Conservation (phyloP, 805 yeast species). For the Peterozyma toletana region DNA sequence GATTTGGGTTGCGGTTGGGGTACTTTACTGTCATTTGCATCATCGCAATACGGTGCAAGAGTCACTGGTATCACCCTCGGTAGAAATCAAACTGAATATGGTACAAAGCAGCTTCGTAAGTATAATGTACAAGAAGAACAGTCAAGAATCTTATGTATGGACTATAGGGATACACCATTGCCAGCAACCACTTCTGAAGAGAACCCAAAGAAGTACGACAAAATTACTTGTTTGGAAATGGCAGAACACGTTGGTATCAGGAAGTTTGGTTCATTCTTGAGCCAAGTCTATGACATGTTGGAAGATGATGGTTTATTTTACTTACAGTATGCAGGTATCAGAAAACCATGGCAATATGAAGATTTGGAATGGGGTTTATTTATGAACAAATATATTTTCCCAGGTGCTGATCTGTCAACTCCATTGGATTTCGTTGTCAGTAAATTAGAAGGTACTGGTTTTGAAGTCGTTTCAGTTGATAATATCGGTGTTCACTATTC, state of each 20-base stretch:
- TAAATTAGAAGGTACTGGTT: conserved; percentile 74
- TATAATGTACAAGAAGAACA: conserved; percentile 67
- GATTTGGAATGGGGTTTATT: conserved; percentile 91
- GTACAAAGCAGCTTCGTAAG: conserved; percentile 59
- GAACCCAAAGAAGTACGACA: conserved; percentile 51
- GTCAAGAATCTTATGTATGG: conserved; percentile 72
- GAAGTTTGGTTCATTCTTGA: conserved; percentile 66
- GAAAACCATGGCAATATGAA: conserved; percentile 93
- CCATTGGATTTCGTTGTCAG: conserved; percentile 80
- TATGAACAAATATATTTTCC: conserved; percentile 95
- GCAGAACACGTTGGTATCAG: conserved; percentile 95
- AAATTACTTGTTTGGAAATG: conserved; percentile 90
- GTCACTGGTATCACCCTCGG: conserved; percentile 91
- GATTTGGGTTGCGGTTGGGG: conserved; percentile 98
- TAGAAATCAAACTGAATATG: conserved; percentile 86
- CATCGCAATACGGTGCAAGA: conserved; percentile 73
- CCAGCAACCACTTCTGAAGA: conserved; percentile 39
- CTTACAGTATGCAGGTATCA: conserved; percentile 83
- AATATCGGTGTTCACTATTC: conserved; percentile 92
- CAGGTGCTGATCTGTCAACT: conserved; percentile 96
- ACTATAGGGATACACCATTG: conserved; percentile 85
- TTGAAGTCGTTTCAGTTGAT: conserved; percentile 77
- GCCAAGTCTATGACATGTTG: conserved; percentile 78
- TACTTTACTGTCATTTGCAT: conserved; percentile 78
- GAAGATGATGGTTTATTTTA: conserved; percentile 88